Evolutionary conservation across 2,329 filamentous ascomycete species (phyloP).

Genomic region (Nemania bipapillata): DNA sequence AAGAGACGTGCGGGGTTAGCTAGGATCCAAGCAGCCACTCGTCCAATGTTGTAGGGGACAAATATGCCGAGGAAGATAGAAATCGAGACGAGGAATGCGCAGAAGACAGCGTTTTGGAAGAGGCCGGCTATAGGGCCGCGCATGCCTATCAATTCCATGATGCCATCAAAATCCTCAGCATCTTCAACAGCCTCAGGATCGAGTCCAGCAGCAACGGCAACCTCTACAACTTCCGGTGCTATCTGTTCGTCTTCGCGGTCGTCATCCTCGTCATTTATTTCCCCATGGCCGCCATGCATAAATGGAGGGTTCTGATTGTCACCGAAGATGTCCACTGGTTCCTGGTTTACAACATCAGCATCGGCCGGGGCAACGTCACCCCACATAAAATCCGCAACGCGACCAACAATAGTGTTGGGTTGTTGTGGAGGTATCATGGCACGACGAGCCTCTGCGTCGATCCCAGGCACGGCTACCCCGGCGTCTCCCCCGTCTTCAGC

Average conservation of each 20-base stretch:
- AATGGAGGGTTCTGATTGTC: conserved; percentile 57
- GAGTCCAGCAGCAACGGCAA: conserved; percentile 73
- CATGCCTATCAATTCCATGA: conserved; percentile 96
- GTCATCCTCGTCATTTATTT: conserved; percentile 44
- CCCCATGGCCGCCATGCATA: conserved; percentile 52
- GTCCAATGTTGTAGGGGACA: conserved; percentile 90
- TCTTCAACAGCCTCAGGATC: conserved; percentile 83
- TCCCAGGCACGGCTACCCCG: conserved; percentile 5
- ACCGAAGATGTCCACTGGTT: conserved; percentile 70
- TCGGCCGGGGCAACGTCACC: conserved; percentile 60
- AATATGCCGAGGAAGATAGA: conserved; percentile 89
- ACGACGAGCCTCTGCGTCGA: conserved; percentile 25
- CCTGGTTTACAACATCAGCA: conserved; percentile 55
- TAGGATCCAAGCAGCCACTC: conserved; percentile 80
- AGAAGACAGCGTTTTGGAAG: conserved; percentile 95
- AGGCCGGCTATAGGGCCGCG: conserved; percentile 89
- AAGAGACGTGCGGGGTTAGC: conserved; percentile 83
- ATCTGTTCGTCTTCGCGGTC: conserved; percentile 58
- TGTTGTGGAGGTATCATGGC: conserved; percentile 38
- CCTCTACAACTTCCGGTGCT: conserved; percentile 68
- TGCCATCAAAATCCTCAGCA: conserved; percentile 93
- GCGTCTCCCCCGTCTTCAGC: conserved; percentile 9
- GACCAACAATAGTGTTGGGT: conserved; percentile 55
- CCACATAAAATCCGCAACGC: conserved; percentile 71
- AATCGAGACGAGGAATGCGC: conserved; percentile 85